Base-by-base conservation (phyloP, 805 yeast genomes). In the Metschnikowia dekortorum region DNA sequence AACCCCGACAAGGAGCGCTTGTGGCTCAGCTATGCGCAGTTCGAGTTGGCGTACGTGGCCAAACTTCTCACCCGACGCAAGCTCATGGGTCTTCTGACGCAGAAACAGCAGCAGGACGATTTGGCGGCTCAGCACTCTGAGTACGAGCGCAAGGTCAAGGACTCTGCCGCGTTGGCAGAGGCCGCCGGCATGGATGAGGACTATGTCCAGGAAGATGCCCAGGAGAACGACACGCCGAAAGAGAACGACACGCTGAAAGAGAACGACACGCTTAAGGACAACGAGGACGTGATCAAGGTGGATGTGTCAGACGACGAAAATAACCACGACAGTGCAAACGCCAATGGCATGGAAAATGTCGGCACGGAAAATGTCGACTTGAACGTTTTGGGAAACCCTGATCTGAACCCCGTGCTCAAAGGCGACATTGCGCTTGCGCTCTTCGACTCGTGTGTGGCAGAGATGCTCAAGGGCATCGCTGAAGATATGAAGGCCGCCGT, bases 21-120 rank as follows among this genome's bases (percentile, higher is more conserved):
- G 52, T 92, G 98, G 97, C 67, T 83, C 35, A 87, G 86, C 55
- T 94, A 94, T 67, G 83, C 88, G 44, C 89, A 88, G 58, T 85
- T 94, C 58, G 99, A 95, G 69, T 77, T 92, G 59, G 80, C 87
- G 26, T 92, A 90, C 61, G 82, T 91, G 31, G 83, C 96, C 9
- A 89, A 89, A 65, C 76, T 94, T 53, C 73, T 91, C 45, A 84
- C 89, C 6, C 81, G 98, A 70, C 79, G 98, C 65, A 81, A 84
- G 65, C 82, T 92, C 7, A 74, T 92, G 65, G 92, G 92, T 3
- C 73, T 91, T 50, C 76, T 87, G 37, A 83, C 88, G 33, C 91
- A 85, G 57, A 79, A 82, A 52, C 87, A 85, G 60, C 92, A 87
- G 65, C 58, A 61, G 44, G 77, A 73, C 28, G 74, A 81, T 62